Evolutionary conservation across 352 stramenopile genomes (phyloP).

Genomic region (Phytophthora palmivora): DNA sequence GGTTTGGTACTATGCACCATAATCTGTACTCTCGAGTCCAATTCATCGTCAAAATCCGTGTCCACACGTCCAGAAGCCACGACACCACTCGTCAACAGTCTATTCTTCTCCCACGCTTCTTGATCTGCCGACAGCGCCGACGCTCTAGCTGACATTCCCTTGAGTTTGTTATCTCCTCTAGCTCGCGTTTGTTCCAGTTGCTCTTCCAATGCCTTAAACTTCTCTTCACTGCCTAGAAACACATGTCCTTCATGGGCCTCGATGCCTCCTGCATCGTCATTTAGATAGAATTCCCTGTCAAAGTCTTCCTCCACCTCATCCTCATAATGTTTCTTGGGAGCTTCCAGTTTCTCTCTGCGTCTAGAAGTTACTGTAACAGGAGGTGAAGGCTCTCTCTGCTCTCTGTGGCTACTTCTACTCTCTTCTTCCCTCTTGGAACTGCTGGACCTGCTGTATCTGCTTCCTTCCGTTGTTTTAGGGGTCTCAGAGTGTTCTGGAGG

Average conservation of each 20-base stretch:
- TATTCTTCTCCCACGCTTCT: constrained; percentile 98
- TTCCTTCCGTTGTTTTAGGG: constrained; percentile 58
- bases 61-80: constrained; percentile 74
- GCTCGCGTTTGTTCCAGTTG: constrained; percentile 86
- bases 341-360: constrained; percentile 31
- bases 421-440: constrained; percentile 10
- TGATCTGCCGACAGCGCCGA: constrained; percentile 96
- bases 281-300: constrained; percentile 96
- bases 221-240: constrained; percentile 93
- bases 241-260: constrained; percentile 71
- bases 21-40: constrained; percentile 95
- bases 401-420: constrained; percentile 10
- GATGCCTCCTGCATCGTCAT: constrained; percentile 83
- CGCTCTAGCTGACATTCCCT: constrained; percentile 90
- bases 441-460: constrained; percentile 28
- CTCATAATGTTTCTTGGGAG: constrained; percentile 82
- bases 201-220: constrained; percentile 92
- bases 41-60: constrained; percentile 94
- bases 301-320: constrained; percentile 92
- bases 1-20: constrained; percentile 98
- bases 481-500: constrained; percentile 21
- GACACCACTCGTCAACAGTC: constrained; percentile 95
- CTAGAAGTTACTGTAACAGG: background rate
- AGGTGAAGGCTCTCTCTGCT: background rate
- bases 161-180: constrained; percentile 88